A percentile compares a stretch with the other conserved stretches of the same genome.
phyloP scores from a whole-genome alignment of 148 eudicot genomes.

The Chenopodium suecicum region DNA sequence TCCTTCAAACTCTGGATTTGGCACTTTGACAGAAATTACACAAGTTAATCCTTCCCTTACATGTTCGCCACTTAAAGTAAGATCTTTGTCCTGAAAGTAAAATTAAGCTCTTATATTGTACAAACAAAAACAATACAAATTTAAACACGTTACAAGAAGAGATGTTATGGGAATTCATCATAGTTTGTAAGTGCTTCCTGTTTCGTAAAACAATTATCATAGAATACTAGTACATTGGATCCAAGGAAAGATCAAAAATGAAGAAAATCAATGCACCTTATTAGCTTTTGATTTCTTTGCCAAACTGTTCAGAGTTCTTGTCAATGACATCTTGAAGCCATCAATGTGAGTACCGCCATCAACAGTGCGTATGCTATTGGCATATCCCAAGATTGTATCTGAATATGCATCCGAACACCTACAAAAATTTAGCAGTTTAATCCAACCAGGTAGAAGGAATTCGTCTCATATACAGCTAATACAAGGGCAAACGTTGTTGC shows the following conservation, averaged over 20 bases:
- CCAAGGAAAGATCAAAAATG: background rate
- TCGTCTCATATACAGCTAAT: background rate
- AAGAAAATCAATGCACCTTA: conserved; percentile 51
- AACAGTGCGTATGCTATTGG: conserved; percentile 94
- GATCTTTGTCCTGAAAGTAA: conserved; percentile 72
- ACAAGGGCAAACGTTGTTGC: background rate
- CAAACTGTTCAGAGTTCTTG: conserved; percentile 81
- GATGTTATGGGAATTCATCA: background rate
- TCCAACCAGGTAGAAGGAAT: background rate
- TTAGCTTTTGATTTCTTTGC: conserved; percentile 78
- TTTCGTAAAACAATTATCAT: background rate
- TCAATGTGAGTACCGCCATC: conserved; percentile 99
- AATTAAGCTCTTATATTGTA: conserved; percentile 6
- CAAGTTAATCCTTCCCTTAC: conserved; percentile 92
- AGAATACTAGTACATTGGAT: background rate
- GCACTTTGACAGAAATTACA: conserved; percentile 88
- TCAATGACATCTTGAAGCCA: conserved; percentile 82
- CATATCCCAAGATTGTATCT: conserved; percentile 91
- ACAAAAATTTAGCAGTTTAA: conserved; percentile 10
- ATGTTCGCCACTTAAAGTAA: conserved; percentile 89
- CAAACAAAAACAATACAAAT: background rate
- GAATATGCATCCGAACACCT: conserved; percentile 98
- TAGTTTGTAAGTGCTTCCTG: background rate
- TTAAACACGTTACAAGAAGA: background rate
- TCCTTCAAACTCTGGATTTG: conserved; percentile 97